phyloP scores from a whole-genome alignment of 2,329 filamentous ascomycete genomes.

The Pseudogymnoascus sp. region DNA sequence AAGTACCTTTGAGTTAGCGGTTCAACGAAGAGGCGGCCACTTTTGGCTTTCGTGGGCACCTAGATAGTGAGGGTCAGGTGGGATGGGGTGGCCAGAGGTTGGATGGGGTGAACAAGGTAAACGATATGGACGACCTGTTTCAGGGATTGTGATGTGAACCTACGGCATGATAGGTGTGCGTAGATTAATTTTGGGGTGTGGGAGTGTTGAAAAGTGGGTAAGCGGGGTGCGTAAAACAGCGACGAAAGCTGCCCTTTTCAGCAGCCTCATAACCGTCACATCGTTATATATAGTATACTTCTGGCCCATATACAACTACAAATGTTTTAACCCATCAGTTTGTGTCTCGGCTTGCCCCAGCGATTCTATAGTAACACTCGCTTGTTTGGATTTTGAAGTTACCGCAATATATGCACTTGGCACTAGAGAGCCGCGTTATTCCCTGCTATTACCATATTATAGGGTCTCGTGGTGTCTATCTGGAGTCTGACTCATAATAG shows the following conservation, averaged over 20 bases:
- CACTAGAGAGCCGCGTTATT: too few species aligned
- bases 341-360: too few species aligned
- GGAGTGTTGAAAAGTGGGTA: background rate
- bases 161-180: background rate
- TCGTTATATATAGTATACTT: background rate
- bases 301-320: too few species aligned
- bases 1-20: slow-evolving; percentile 2
- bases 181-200: background rate
- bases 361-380: too few species aligned
- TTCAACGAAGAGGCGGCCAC: background rate
- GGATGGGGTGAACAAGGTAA: background rate
- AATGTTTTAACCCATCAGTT: too few species aligned
- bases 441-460: too few species aligned
- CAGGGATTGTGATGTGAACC: background rate
- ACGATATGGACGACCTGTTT: background rate
- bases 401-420: too few species aligned
- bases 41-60: background rate
- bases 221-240: background rate
- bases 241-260: background rate
- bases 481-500: too few species aligned
- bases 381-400: too few species aligned
- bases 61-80: background rate
- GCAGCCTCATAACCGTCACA: slow-evolving; percentile 1
- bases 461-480: too few species aligned
- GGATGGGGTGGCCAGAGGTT: background rate